phyloP scores from a whole-genome alignment of 352 stramenopile species.

The Globisporangium echinulatum region DNA sequence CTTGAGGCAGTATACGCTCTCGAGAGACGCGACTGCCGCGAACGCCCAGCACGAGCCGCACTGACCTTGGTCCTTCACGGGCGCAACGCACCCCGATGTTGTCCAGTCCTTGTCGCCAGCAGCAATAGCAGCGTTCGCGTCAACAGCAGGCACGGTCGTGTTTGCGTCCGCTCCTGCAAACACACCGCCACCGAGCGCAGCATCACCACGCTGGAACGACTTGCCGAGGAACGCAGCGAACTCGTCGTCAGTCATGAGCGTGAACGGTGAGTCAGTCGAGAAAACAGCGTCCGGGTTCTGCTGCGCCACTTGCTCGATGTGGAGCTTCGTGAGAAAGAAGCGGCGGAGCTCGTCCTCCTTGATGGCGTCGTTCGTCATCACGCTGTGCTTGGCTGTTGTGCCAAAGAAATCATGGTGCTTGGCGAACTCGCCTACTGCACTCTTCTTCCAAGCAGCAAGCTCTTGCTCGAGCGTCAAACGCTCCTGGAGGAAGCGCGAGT shows the following conservation, averaged over 20 bases:
- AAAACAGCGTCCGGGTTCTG: slow-evolving; percentile 58
- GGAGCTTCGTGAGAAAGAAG: slow-evolving; percentile 58
- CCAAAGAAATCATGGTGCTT: slow-evolving; percentile 37
- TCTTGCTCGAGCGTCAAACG: slow-evolving; percentile 30
- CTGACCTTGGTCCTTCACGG: slow-evolving; percentile 94
- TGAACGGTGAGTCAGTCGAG: slow-evolving; percentile 62
- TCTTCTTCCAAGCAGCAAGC: slow-evolving; percentile 44
- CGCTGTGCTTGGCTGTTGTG: slow-evolving; percentile 4
- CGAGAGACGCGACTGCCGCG: slow-evolving; percentile 87
- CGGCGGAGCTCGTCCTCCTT: slow-evolving; percentile 44
- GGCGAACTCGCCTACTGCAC: slow-evolving; percentile 36
- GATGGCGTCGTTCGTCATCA: slow-evolving; percentile 9
- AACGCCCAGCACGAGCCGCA: slow-evolving; percentile 99
- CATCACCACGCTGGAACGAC: slow-evolving; percentile 26
- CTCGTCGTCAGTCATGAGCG: slow-evolving; percentile 65
- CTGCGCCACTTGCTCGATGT: slow-evolving; percentile 39
- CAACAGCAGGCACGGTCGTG: slow-evolving; percentile 8
- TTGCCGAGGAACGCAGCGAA: slow-evolving; percentile 46
- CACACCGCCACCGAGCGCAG: slow-evolving; percentile 1
- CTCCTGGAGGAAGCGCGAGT: slow-evolving; percentile 41
- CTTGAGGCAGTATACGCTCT: slow-evolving; percentile 87
- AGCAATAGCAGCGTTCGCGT: slow-evolving; percentile 22
- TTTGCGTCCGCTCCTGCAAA: slow-evolving; percentile 1
- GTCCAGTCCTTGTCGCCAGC: slow-evolving; percentile 53
- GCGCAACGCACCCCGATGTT: slow-evolving; percentile 43